Base-by-base conservation (phyloP, 306 rosid genomes). In the Hippophae gyantsensis region DNA sequence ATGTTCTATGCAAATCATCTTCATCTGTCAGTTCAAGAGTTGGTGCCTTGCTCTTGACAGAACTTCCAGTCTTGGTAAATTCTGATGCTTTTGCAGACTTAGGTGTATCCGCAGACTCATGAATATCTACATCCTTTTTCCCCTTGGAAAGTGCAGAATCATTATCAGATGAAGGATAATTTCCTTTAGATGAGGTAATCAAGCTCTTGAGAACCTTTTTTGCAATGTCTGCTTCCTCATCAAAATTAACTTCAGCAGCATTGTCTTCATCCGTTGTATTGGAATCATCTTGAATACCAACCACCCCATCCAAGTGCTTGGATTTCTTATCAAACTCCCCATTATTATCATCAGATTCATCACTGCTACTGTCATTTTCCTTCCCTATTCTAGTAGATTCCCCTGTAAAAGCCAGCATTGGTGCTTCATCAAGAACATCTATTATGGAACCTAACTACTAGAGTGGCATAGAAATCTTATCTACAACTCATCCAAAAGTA, bases 181-280 rank as follows among this genome's bases (percentile, higher is more conserved):
- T 57, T 65, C 56, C 93, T 65, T 67, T 79, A 56, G 90, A 83
- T 59, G 86, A 72, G 43, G 76, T 7, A 42, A 89, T 79, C 70
- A 92, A 74, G 72, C 72, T 85, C 44, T 76, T 70, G 3, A 92
- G 76, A 76, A 92, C 84, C 84, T 80, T 92, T 67, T 84, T 85
- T 45, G 96, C 82, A 48, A 85, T 78, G 77, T 83, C 90, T 42
- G 82, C 88, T 84, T 92, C 99, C 81, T 74, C 67, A 11, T 83
- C 89, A 78, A 88, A 92, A 81, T 92, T 71, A 72, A 73, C 75
- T 63, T 75, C 93, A 49, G 73, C 57, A 52, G 82, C 72, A 32
- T 52, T 57, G 14, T 74, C 86, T 51, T 66, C 52, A 75, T 72
- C 81, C 23, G 50, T 9, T 42, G 61, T 38, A 56, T 57, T 61